Conservation (phyloP, 2,329 filamentous ascomycete genomes). For the Pseudocercospora musae region DNA sequence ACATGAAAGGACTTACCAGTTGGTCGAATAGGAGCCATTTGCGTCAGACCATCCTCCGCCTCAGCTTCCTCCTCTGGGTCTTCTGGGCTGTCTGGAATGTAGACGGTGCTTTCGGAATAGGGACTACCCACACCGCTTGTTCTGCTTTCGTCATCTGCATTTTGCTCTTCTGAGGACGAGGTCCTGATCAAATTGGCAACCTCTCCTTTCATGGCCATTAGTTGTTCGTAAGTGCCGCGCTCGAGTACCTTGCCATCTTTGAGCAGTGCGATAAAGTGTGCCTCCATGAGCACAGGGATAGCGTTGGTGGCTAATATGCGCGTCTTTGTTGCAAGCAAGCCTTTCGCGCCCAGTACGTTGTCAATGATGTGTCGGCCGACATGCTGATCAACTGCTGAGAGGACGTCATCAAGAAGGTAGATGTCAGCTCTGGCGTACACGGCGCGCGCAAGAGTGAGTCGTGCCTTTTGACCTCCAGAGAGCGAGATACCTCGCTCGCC, state of each 20-base stretch:
- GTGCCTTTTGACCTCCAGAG: conserved; percentile 93
- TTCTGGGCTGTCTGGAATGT: conserved; percentile 45
- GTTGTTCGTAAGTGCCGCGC: conserved; percentile 82
- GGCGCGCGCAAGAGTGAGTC: conserved; percentile 84
- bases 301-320: conserved; percentile 93
- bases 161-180: conserved; percentile 54
- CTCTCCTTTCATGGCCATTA: conserved; percentile 90
- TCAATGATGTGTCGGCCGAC: conserved; percentile 94
- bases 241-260: conserved; percentile 81
- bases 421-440: conserved; percentile 97
- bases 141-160: conserved; percentile 21
- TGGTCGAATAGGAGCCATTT: conserved; percentile 70
- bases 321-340: conserved; percentile 80
- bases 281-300: conserved; percentile 83
- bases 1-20: conserved; percentile 12
- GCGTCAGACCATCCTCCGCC: conserved; percentile 68
- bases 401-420: conserved; percentile 87
- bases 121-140: conserved; percentile 20
- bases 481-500: conserved; percentile 95
- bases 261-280: conserved; percentile 82
- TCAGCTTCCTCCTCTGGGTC: conserved; percentile 54
- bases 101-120: conserved; percentile 43
- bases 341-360: conserved; percentile 81
- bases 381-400: conserved; percentile 97
- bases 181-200: conserved; percentile 81